Evolutionary conservation across 23 red algal genomes (phyloP).

Genomic region (Gracilaria gracilis): DNA sequence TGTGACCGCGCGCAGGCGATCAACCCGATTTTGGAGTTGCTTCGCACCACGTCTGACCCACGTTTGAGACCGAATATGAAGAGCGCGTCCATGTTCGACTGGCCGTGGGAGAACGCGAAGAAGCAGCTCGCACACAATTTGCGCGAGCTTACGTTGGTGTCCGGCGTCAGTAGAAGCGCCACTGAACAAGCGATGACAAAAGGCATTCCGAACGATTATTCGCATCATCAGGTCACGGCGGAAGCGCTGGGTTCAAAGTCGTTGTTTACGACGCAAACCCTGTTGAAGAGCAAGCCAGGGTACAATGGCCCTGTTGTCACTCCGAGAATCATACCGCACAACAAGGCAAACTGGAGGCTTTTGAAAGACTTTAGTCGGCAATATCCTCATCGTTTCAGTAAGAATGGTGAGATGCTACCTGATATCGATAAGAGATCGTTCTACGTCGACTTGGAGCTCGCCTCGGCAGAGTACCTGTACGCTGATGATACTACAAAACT

Average conservation of each 20-base stretch:
- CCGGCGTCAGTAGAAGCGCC: constrained; percentile 12
- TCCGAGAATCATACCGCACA: constrained; percentile 48
- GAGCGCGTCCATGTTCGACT: constrained; percentile 34
- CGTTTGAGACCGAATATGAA: constrained; percentile 65
- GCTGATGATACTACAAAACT: not conserved
- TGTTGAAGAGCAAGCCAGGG: constrained; percentile 46
- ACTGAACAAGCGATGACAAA: constrained; percentile 26
- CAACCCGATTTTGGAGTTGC: constrained; percentile 13
- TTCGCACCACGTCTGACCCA: constrained; percentile 4
- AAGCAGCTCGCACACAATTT: constrained; percentile 15
- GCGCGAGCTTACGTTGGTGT: constrained; percentile 49
- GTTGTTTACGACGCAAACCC: not conserved
- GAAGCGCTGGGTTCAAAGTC: constrained; percentile 40
- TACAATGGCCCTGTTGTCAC: constrained; percentile 42
- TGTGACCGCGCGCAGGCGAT: not conserved
- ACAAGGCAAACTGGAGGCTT: constrained; percentile 49
- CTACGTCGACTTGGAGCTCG: constrained; percentile 68
- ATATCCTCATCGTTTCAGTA: constrained; percentile 24
- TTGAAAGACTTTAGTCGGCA: constrained; percentile 25
- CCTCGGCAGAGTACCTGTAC: constrained; percentile 25
- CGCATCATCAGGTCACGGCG: constrained; percentile 15
- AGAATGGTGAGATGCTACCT: not conserved
- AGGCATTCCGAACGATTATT: constrained; percentile 53
- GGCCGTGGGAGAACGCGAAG: constrained; percentile 57
- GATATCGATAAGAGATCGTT: constrained; percentile 43